phyloP scores from a whole-genome alignment of 2,329 filamentous ascomycete species.

The Madurella fahalii region DNA sequence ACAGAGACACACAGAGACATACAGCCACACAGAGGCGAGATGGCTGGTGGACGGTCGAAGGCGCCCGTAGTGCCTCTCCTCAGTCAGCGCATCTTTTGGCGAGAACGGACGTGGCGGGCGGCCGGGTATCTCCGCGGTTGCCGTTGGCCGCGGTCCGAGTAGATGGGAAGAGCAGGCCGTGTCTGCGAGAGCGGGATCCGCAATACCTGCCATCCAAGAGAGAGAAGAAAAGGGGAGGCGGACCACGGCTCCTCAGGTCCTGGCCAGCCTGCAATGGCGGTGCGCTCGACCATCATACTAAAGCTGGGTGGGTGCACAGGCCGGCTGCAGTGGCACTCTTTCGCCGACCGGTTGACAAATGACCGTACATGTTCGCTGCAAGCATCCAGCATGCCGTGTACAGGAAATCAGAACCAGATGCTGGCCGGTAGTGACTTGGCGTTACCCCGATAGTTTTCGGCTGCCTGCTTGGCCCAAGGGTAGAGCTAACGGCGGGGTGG shows the following conservation, averaged over 20 bases:
- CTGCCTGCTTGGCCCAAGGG: background rate
- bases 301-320: slow-evolving; percentile 5
- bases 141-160: background rate
- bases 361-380: background rate
- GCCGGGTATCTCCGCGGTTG: slow-evolving; percentile 9
- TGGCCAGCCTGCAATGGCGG: background rate
- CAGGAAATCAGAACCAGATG: slow-evolving; percentile 7
- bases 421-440: background rate
- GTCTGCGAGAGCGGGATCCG: background rate
- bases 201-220: background rate
- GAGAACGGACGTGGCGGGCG: background rate
- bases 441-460: background rate
- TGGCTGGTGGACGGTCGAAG: too few species aligned
- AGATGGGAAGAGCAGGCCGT: background rate
- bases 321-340: slow-evolving; percentile 1
- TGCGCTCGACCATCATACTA: background rate
- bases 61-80: too few species aligned
- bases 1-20: too few species aligned
- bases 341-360: slow-evolving; percentile 8
- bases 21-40: too few species aligned
- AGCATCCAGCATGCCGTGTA: slow-evolving; percentile 8
- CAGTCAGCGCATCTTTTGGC: background rate
- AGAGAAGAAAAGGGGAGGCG: background rate
- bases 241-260: slow-evolving; percentile 3
- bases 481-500: too few species aligned